Evolutionary conservation across 768 basidiomycete genomes (phyloP), one percentile per base, ranked within the genome.

Genomic region (Suillus tomentosus): DNA sequence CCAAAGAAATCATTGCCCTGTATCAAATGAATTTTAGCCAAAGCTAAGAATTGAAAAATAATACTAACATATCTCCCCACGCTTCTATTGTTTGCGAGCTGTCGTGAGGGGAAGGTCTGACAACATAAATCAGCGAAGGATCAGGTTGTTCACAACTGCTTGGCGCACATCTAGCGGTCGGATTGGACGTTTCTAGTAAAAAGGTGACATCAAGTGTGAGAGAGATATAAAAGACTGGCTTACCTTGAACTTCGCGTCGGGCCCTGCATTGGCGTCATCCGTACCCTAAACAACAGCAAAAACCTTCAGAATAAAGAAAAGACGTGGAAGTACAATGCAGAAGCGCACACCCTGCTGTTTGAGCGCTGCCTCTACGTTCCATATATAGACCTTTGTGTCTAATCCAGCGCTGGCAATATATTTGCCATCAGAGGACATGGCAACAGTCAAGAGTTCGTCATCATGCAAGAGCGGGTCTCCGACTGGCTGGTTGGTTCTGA

Each of bases 51-150:
- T 14, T 1, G n/a, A 22, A 50, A 50, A 15, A 13, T 14, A 0
- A 50, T 14, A 50, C 48, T 24, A 3, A 50, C 74, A 7, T 63
- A 36, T 9, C 22, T 39, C 15, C 42, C 27, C 5, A 24, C 17
- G 2, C 56, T 27, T 19, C 37, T 34, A 58, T 80, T 74, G 40
- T 70, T 70, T 6, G 68, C 48, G 10, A 11, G 2, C 48, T 50
- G 22, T 24, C 11, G 47, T 4, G n/a, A 47, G 47, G 10, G 5
- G 11, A 47, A 47, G 47, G 1, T 1, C 47, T 47, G 5, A 22
- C 47, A 13, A 47, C 19, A n/a, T 9, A 45, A 47, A 47, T 22
- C 2, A n/a, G 47, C n/a, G 11, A 22, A 47, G 10, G 47, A 5
- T 13, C 22, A 5, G 9, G 5, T 31, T 31, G 8, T 22, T n/a